phyloP scores from a whole-genome alignment of 176 grass and related monocot genomes.

The Poa annua region DNA sequence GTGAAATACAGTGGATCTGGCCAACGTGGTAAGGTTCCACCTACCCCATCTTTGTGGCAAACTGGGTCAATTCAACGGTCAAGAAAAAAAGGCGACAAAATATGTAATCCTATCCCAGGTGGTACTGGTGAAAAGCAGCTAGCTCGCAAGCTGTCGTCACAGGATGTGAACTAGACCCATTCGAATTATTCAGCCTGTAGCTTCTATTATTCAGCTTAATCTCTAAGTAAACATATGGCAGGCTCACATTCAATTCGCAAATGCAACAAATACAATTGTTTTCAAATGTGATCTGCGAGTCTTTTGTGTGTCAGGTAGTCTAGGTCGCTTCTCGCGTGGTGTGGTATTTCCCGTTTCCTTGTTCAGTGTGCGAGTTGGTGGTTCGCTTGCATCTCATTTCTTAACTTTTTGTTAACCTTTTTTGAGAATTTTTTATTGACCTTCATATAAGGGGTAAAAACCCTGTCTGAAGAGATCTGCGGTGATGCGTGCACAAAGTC shows the following conservation, averaged over 20 bases:
- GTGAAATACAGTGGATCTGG: neutral
- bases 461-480: no score
- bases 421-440: no score
- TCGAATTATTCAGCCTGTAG: neutral
- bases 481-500: neutral
- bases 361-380: no score
- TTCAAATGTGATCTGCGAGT: neutral
- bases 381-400: no score
- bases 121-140: neutral
- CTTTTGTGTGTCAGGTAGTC: no score
- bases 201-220: constrained; percentile 3
- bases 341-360: no score
- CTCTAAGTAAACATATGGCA: neutral
- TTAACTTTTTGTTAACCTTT: no score
- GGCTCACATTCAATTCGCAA: neutral
- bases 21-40: neutral
- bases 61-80: neutral
- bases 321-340: no score
- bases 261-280: neutral
- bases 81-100: neutral
- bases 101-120: neutral
- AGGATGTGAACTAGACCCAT: neutral
- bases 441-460: no score
- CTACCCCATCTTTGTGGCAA: neutral
- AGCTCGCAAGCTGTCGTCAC: neutral